Percentiles rank a stretch among this genome's conserved stretches.
phyloP scores from a whole-genome alignment of 2,329 filamentous ascomycete species.

The Calonectria naviculata region DNA sequence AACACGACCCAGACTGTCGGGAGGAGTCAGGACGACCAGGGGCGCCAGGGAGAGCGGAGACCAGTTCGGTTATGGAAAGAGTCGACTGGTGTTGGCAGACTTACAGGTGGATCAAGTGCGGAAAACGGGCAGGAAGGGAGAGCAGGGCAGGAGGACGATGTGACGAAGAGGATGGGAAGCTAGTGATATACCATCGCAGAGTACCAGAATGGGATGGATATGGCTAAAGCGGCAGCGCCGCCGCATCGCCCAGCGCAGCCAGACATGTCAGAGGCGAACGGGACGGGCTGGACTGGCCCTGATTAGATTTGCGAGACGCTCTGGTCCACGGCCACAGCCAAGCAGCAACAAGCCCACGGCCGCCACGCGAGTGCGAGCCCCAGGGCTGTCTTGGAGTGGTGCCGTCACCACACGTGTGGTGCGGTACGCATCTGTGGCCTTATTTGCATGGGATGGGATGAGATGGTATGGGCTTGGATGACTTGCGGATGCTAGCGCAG shows the following conservation, averaged over 20 bases:
- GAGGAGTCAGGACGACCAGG: conserved; percentile 32
- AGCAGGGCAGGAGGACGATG: conserved; percentile 18
- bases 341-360: conserved; percentile 27
- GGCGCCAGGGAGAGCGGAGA: conserved; percentile 24
- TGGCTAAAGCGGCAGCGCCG: conserved; percentile 19
- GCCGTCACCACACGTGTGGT: conserved; percentile 40
- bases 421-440: conserved; percentile 38
- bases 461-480: conserved; percentile 34
- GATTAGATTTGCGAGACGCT: conserved; percentile 40
- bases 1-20: conserved; percentile 45
- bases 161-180: conserved; percentile 19
- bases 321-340: conserved; percentile 36
- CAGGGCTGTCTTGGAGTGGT: conserved; percentile 33
- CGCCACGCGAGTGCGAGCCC: conserved; percentile 37
- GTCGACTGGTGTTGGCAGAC: conserved; percentile 27
- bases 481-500: conserved; percentile 43
- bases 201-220: conserved; percentile 19
- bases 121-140: conserved; percentile 25
- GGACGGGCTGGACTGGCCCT: conserved; percentile 29
- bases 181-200: conserved; percentile 28
- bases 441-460: conserved; percentile 38
- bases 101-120: conserved; percentile 22
- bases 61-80: conserved; percentile 22
- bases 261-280: conserved; percentile 29
- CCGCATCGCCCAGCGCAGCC: conserved; percentile 29